Conservation (phyloP, 1,284 basidiomycete species). For the Rhodotorula sp. region DNA sequence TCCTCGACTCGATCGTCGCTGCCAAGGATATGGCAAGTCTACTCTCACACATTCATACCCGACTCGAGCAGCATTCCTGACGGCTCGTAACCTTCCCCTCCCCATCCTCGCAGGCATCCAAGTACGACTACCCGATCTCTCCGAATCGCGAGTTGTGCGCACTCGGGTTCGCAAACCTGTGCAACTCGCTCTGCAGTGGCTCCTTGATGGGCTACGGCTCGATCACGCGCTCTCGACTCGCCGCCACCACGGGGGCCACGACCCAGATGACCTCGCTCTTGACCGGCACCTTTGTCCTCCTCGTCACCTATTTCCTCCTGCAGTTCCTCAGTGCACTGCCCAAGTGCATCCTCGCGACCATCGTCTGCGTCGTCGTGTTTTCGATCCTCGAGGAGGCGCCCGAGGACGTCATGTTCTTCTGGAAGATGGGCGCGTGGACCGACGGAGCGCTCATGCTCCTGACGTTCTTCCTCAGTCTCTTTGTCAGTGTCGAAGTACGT, state of each 20-base stretch:
- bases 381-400: conserved; percentile 81
- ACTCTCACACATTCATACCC: neutral
- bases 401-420: conserved; percentile 64
- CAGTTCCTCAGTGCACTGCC: conserved; percentile 74
- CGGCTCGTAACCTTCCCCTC: conserved; percentile 2
- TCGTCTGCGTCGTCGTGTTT: conserved; percentile 79
- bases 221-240: conserved; percentile 59
- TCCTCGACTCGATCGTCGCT: conserved; percentile 70
- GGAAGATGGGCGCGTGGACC: conserved; percentile 73
- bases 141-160: conserved; percentile 90
- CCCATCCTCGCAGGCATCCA: conserved; percentile 59
- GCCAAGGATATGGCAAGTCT: conserved; percentile 64
- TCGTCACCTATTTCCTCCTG: conserved; percentile 83
- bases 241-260: conserved; percentile 63
- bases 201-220: conserved; percentile 84
- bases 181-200: conserved; percentile 75
- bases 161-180: conserved; percentile 72
- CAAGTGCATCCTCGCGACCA: conserved; percentile 74
- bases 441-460: conserved; percentile 79
- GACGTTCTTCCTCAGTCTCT: conserved; percentile 76
- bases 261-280: conserved; percentile 85
- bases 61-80: too few relatives aligned
- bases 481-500: conserved; percentile 71
- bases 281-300: conserved; percentile 69
- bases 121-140: conserved; percentile 75